A percentile compares a stretch with the other conserved stretches of the same genome.
Conservation (phyloP, 1,284 basidiomycete genomes). For the Clitocybe nebularis region DNA sequence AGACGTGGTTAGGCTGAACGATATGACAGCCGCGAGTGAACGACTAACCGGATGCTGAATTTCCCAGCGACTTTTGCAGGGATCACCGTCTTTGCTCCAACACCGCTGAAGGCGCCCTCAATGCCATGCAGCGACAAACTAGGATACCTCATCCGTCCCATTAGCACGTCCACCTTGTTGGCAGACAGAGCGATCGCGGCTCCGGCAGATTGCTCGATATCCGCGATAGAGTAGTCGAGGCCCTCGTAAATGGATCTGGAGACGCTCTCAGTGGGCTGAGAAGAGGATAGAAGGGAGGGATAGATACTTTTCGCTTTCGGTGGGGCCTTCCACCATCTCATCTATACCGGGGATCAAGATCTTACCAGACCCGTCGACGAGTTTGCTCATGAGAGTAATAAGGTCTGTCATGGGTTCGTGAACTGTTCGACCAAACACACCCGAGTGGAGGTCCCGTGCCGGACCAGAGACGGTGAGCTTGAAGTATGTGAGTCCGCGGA, state of each 20-base stretch:
- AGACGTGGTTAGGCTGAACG: neutral
- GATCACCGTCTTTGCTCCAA: conserved; percentile 94
- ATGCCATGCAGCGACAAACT: conserved; percentile 94
- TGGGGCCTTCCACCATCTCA: conserved; percentile 79
- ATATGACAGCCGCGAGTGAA: conserved; percentile 6
- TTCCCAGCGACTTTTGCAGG: conserved; percentile 88
- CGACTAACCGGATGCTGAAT: conserved; percentile 83
- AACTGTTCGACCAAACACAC: conserved; percentile 83
- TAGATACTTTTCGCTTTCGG: conserved; percentile 71
- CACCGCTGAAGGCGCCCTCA: conserved; percentile 92
- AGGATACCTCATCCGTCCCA: conserved; percentile 88
- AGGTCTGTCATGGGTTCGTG: conserved; percentile 90
- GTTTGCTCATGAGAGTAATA: conserved; percentile 76
- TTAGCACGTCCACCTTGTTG: conserved; percentile 83
- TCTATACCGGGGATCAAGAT: conserved; percentile 93
- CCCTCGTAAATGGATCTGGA: conserved; percentile 61
- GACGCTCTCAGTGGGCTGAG: too few species aligned
- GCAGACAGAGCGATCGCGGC: conserved; percentile 72
- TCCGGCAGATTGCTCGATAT: conserved; percentile 82
- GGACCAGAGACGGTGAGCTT: conserved; percentile 84
- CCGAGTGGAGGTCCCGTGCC: conserved; percentile 89
- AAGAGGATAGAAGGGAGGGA: neutral
- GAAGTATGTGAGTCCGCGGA: conserved; percentile 90
- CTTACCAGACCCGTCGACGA: conserved; percentile 79
- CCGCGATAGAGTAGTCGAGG: conserved; percentile 72